Percentiles rank a stretch among this genome's conserved stretches.
phyloP scores from a whole-genome alignment of 2,329 filamentous ascomycete genomes.

The Xylaria sp. region DNA sequence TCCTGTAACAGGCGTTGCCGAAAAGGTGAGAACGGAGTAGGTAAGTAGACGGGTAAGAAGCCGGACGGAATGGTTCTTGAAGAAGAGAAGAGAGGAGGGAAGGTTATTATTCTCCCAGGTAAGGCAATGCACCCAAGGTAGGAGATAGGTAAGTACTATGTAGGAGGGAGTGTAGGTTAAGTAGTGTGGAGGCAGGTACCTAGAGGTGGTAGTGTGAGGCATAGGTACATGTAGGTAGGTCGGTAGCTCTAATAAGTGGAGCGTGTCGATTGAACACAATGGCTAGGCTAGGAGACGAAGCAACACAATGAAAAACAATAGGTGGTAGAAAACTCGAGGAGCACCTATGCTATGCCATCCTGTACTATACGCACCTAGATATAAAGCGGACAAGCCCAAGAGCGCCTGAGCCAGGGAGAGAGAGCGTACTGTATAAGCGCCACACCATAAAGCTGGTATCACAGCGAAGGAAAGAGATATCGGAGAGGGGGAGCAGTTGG shows the following conservation, averaged over 20 bases:
- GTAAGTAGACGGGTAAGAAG: constrained; percentile 6
- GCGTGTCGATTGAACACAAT: constrained; percentile 7
- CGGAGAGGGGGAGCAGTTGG: not conserved
- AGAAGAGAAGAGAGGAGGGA: constrained; percentile 10
- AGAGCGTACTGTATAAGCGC: not conserved
- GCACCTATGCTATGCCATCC: not conserved
- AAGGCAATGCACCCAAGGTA: too few species aligned
- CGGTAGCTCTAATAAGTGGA: constrained; percentile 11
- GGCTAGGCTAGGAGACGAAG: constrained; percentile 2
- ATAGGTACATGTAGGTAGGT: constrained; percentile 6
- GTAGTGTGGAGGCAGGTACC: not conserved
- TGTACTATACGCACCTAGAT: constrained; percentile 9
- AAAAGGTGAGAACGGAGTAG: constrained; percentile 4
- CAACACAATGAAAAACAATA: constrained; percentile 9
- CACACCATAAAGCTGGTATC: constrained; percentile 4
- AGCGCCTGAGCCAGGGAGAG: not conserved
- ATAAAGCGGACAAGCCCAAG: not conserved
- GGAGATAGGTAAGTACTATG: not conserved
- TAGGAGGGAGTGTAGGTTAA: not conserved
- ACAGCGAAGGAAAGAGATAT: constrained; percentile 3
- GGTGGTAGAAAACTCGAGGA: not conserved
- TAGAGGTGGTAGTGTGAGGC: not conserved
- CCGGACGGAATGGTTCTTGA: not conserved
- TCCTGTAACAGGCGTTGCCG: not conserved
- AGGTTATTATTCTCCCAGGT: constrained; percentile 8